phyloP scores from a whole-genome alignment of 805 yeast genomes.

The Blastobotrys muscicola region DNA sequence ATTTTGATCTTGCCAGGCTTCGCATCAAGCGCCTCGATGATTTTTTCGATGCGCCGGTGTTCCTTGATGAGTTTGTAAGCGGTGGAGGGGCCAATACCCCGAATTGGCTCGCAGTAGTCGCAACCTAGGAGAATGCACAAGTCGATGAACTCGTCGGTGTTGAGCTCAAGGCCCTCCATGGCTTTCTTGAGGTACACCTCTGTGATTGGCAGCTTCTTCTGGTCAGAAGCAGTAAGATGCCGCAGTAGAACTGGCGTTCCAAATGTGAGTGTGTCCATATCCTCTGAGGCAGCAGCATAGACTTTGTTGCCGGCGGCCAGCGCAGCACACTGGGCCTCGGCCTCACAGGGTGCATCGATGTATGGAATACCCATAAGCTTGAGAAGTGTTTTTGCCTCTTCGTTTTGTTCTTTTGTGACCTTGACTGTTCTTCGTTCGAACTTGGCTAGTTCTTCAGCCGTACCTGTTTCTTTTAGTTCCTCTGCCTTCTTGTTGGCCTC shows the following conservation, averaged over 20 bases:
- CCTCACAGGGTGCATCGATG: constrained; percentile 93
- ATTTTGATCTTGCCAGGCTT: constrained; percentile 59
- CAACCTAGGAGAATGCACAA: constrained; percentile 90
- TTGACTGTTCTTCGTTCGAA: constrained; percentile 81
- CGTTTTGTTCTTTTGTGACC: constrained; percentile 85
- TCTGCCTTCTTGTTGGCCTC: constrained; percentile 72
- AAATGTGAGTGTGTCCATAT: constrained; percentile 96
- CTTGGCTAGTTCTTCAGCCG: constrained; percentile 63
- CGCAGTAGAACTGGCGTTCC: constrained; percentile 75
- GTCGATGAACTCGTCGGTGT: constrained; percentile 69
- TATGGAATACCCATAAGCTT: constrained; percentile 91
- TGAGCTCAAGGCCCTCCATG: constrained; percentile 69
- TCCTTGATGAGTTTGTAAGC: constrained; percentile 84
- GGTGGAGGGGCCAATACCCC: constrained; percentile 94
- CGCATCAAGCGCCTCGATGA: constrained; percentile 51
- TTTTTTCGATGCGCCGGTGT: constrained; percentile 69
- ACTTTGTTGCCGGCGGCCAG: constrained; percentile 84
- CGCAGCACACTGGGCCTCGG: constrained; percentile 97
- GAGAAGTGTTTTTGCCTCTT: constrained; percentile 77
- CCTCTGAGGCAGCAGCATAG: constrained; percentile 95
- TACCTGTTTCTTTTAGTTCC: constrained; percentile 65
- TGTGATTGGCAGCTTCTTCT: constrained; percentile 83
- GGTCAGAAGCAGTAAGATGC: constrained; percentile 89
- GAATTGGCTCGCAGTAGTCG: constrained; percentile 92
- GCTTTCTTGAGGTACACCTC: constrained; percentile 65